These are phyloP conservation scores for Neonectria hederae DNA, from an alignment of 2,329 filamentous ascomycete genomes.

Conservation along the genomic window DNA sequence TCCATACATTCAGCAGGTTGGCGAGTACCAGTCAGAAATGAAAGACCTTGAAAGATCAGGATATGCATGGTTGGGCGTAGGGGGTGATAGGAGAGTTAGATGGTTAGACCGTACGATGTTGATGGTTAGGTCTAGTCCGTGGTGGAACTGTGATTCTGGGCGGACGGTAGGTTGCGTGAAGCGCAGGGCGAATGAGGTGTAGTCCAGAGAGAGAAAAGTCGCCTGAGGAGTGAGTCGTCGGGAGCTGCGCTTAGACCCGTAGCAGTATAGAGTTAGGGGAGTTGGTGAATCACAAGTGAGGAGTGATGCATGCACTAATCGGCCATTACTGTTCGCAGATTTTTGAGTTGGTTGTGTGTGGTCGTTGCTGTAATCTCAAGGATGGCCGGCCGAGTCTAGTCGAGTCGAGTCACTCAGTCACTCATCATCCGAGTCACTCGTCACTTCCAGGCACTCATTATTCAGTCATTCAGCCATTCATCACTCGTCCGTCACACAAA, in stretches of 20 bases:
- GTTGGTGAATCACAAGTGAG: constrained; percentile 16
- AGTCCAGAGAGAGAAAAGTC: constrained; percentile 30
- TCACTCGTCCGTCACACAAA: neutral
- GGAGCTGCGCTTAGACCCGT: neutral
- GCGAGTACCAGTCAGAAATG: neutral
- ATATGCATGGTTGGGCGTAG: constrained; percentile 24
- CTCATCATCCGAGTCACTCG: neutral
- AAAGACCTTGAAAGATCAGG: neutral
- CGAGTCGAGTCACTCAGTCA: neutral
- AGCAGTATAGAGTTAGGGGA: neutral
- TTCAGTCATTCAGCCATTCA: neutral
- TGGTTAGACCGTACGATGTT: constrained; percentile 22
- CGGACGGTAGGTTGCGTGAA: constrained; percentile 4
- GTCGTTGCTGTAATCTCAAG: neutral
- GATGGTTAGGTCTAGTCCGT: neutral
- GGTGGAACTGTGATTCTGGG: constrained; percentile 16
- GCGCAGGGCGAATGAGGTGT: constrained; percentile 26
- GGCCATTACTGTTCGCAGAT: neutral
- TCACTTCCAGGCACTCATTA: neutral
- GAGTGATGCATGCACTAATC: constrained; percentile 8
- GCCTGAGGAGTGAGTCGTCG: constrained; percentile 27
- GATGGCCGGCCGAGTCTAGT: neutral
- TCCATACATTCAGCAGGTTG: neutral
- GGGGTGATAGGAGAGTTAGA: constrained; percentile 9
- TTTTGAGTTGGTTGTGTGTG: neutral